phyloP scores from a whole-genome alignment of 2,329 filamentous ascomycete species.

The Pseudogymnoascus sp. region DNA sequence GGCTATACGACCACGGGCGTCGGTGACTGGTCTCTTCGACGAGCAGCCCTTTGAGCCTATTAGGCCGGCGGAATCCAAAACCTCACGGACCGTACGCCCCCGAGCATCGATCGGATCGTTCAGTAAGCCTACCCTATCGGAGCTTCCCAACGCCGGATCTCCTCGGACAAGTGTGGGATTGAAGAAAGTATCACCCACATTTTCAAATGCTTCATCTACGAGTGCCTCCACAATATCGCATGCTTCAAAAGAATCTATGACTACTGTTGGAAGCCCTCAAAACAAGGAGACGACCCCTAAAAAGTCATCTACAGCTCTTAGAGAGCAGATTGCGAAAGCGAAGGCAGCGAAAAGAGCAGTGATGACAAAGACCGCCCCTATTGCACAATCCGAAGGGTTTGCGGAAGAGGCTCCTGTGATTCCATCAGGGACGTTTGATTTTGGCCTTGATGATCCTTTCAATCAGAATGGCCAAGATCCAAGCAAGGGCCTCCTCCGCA shows the following conservation, averaged over 20 bases:
- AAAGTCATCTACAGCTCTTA: constrained; percentile 72
- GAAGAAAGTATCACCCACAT: constrained; percentile 23
- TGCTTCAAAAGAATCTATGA: constrained; percentile 16
- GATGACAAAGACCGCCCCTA: constrained; percentile 31
- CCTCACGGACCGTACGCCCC: constrained; percentile 11
- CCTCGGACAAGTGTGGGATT: constrained; percentile 21
- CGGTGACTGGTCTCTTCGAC: constrained; percentile 44
- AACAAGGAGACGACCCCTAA: constrained; percentile 30
- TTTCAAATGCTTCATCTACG: constrained; percentile 25
- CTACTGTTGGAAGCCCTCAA: constrained; percentile 16
- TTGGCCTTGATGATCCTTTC: constrained; percentile 62
- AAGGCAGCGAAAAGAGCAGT: constrained; percentile 67
- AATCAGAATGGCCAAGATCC: constrained; percentile 54
- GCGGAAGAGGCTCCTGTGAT: constrained; percentile 35
- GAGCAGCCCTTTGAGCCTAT: not conserved
- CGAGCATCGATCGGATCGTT: constrained; percentile 22
- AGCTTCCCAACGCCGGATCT: constrained; percentile 15
- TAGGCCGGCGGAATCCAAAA: not conserved
- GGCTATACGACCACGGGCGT: constrained; percentile 43
- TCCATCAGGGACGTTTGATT: constrained; percentile 49
- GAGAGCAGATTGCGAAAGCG: constrained; percentile 88
- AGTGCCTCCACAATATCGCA: constrained; percentile 16
- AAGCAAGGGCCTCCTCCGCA: constrained; percentile 61
- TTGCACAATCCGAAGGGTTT: constrained; percentile 16
- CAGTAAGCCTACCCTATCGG: constrained; percentile 14